Base-by-base conservation (phyloP, 2,329 filamentous ascomycete genomes). In the Fonsecaea nubica region DNA sequence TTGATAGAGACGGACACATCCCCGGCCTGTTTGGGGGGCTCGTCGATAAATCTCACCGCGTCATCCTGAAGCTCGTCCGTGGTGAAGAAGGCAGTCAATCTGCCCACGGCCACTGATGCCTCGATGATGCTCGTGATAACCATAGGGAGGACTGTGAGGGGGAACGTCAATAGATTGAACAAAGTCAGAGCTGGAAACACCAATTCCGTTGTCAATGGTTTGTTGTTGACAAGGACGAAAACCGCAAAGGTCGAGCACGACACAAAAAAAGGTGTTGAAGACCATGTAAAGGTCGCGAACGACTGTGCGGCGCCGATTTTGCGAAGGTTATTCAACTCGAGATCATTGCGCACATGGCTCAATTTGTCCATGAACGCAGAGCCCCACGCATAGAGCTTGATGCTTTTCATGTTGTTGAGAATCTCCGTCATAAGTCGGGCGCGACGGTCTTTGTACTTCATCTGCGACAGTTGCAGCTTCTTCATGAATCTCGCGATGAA, bases 331-430 rank as follows among this genome's bases (percentile, higher is more conserved):
- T 95, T 95, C 63, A 99, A 83, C 80, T 99, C 95, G 74, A 92
- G 87, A 75, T 99, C 95, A 79, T 99, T 99, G 79, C 95, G 89
- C 67, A 99, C 93, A 77, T 92, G 91, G 80, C 95, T 98, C 66
- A 99, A 87, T 80, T 96, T 97, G 79, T 93, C 95, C 89, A 97
- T 97, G 77, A 99, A 99, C 13, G 95, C 94, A 35, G 90, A 90
- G 36, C 93, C 94, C 95, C 95, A 99, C 35, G 95, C 95, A 77
- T 97, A 99, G 21, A 99, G 87, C 82, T 99, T 99, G 83, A 99
- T 95, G 76, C 93, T 96, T 83, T 99, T 99, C 92, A 99, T 99
- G 80, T 98, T 98, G 84, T 96, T 97, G 75, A 99, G 84, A 72
- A 99, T 99, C 79, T 99, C 95, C 6, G 94, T 96, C 84, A 98